These are phyloP conservation scores for Xylariaceae sp. DNA, from an alignment of 2,329 filamentous ascomycete species.

Conservation along the genomic window DNA sequence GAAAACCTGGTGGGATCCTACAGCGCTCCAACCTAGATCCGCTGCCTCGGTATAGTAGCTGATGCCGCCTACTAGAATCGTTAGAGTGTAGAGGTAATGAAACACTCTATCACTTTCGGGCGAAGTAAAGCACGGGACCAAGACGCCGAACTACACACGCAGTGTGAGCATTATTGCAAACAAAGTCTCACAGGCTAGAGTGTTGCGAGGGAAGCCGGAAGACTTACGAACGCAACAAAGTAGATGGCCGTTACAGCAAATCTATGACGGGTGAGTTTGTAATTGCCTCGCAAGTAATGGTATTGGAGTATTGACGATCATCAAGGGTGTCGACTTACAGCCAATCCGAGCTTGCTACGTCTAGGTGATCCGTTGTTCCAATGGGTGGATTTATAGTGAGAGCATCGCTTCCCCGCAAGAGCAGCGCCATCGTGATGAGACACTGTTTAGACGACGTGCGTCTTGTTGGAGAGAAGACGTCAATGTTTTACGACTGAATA, in stretches of 20 bases:
- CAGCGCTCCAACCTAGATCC: constrained; percentile 40
- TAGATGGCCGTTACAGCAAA: constrained; percentile 47
- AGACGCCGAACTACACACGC: constrained; percentile 29
- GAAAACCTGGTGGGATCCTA: constrained; percentile 45
- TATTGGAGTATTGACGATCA: too few species aligned
- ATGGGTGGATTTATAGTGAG: constrained; percentile 43
- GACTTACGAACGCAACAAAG: constrained; percentile 34
- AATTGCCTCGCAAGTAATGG: too few species aligned
- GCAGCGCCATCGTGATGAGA: not conserved
- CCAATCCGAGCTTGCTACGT: constrained; percentile 48
- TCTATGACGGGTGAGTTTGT: too few species aligned
- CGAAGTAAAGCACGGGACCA: constrained; percentile 39
- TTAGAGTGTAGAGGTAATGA: constrained; percentile 50
- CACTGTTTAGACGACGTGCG: too few species aligned
- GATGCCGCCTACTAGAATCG: constrained; percentile 44
- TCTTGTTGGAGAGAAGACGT: too few species aligned
- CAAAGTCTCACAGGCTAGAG: not conserved
- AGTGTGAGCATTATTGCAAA: not conserved
- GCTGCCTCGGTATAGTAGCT: constrained; percentile 50
- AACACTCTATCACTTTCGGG: constrained; percentile 47
- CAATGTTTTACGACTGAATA: too few species aligned
- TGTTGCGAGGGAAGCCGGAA: not conserved
- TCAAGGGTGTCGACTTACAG: too few species aligned
- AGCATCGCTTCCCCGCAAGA: constrained; percentile 37
- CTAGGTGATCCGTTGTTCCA: constrained; percentile 35